Evolutionary conservation across 768 basidiomycete species (phyloP), one percentile per base, ranked within the genome.

Genomic region (Hericium coralloides): DNA sequence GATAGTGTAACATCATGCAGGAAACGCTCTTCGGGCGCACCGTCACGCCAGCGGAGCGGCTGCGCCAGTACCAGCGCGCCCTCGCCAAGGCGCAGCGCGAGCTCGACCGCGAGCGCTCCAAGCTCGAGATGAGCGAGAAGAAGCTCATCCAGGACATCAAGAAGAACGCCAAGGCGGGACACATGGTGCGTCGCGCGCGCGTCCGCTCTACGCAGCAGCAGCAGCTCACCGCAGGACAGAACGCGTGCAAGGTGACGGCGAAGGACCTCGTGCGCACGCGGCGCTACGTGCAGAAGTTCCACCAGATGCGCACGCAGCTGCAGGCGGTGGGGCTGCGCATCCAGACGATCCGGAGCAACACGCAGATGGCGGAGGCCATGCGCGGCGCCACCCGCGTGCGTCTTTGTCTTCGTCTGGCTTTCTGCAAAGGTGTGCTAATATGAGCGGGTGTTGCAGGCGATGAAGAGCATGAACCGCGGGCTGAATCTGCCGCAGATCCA

Each of bases 331-430:
- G 89, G 12, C 76, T 99, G 56, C 80, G 97, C 60, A 95, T 99
- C 78, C 97, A 99, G 71, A 93, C 94, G 7, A 76, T 99, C 58
- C 77, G 97, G 67, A 95, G 92, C 68, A 98, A 98, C 68, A 93
- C 98, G 70, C 92, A 95, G 74, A 99, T 99, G 97, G 95, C 95
- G 1, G 92, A 95, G 55, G 97, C 97, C 2, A 99, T 99, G 95
- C 87, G 93, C 63, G 97, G 97, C 43, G 97, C 97, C 31, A 95
- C 94, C 36, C 83, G 92, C 65, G 95, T 95, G 69, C 62, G 87
- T 75, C 56, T 38, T 2, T 56, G 41, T n/a, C 55, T 22, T n/a
- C 50, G 49, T 25, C 36, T 45, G 39, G 53, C 12, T 9, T 2
- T 6, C 7, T 52, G 4, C 12, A 3, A 23, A 6, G 26, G 14